Conservation (phyloP, 805 yeast species). For the Millerozyma miso region DNA sequence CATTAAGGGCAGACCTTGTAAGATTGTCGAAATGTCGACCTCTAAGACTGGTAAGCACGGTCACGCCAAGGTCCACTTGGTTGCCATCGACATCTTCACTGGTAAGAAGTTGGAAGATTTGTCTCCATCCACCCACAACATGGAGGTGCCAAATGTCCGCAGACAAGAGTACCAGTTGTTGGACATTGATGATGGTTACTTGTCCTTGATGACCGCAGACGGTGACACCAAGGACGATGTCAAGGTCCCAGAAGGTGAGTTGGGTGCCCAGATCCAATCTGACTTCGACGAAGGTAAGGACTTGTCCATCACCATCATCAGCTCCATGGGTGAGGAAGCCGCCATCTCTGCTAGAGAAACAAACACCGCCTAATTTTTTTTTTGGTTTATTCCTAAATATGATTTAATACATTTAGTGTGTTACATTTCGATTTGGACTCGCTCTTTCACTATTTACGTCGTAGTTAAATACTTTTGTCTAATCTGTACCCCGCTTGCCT, state of each 20-base stretch:
- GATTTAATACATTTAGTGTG: conserved; percentile 1
- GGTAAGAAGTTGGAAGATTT: conserved; percentile 99
- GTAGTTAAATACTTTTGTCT: no score
- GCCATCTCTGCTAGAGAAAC: conserved; percentile 98
- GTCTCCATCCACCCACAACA: conserved; percentile 99
- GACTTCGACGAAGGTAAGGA: conserved; percentile 99
- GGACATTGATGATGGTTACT: conserved; percentile 98
- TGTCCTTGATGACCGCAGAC: conserved; percentile 91
- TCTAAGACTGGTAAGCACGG: conserved; percentile 99
- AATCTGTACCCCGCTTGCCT: no score
- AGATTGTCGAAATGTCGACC: conserved; percentile 99
- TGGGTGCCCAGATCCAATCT: conserved; percentile 87
- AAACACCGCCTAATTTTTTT: conserved; percentile 31
- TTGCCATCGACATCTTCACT: conserved; percentile 98
- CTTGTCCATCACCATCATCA: conserved; percentile 89
- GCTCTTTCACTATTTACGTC: neutral
- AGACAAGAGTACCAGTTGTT: conserved; percentile 96
- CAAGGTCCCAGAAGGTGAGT: conserved; percentile 95
- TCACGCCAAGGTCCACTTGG: conserved; percentile 99
- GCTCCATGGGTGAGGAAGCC: conserved; percentile 99
- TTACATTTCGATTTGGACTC: neutral
- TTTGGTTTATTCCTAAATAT: conserved; percentile 2
- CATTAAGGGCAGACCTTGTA: conserved; percentile 99
- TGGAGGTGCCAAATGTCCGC: conserved; percentile 97
- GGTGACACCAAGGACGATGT: conserved; percentile 99